Conservation (phyloP, 1,284 basidiomycete species). For the Pyrrhoderma lamaoense region DNA sequence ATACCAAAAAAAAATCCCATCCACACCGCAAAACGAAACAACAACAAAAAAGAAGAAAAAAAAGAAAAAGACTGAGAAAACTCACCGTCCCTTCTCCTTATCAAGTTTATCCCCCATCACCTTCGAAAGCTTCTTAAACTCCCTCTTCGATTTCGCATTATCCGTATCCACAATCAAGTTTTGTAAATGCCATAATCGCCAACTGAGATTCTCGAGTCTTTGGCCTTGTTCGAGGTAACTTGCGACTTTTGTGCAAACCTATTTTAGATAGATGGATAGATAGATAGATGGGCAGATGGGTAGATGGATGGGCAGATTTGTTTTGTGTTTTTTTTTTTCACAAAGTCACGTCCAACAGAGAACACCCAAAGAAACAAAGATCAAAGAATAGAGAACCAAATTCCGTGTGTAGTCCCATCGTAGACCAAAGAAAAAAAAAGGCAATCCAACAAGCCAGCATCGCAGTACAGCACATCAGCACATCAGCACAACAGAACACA, state of each 20-base stretch:
- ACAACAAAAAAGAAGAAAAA: neutral
- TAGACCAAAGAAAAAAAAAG: too few species aligned
- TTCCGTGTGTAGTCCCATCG: too few species aligned
- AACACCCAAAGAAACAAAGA: too few species aligned
- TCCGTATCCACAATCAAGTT: conserved; percentile 81
- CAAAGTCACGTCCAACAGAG: too few species aligned
- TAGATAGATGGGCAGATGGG: neutral
- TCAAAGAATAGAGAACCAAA: too few species aligned
- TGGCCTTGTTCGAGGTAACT: conserved; percentile 81
- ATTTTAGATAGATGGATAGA: neutral
- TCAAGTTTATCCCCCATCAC: conserved; percentile 81
- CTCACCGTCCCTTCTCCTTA: conserved; percentile 78
- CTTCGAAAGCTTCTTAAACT: conserved; percentile 79
- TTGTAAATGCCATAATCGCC: conserved; percentile 83
- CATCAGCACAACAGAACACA: too few species aligned
- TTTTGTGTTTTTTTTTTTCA: too few species aligned
- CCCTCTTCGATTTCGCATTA: conserved; percentile 77
- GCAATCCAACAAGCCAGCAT: too few species aligned
- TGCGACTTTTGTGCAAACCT: conserved; percentile 82
- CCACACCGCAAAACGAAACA: too few species aligned
- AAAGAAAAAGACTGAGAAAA: conserved; percentile 19
- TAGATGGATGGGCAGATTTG: too few species aligned
- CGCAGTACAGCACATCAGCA: too few species aligned
- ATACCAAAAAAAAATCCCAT: too few species aligned
- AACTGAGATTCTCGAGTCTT: conserved; percentile 78